Conservation (phyloP, 148 eudicot genomes). For the Amaranthus palmeri region DNA sequence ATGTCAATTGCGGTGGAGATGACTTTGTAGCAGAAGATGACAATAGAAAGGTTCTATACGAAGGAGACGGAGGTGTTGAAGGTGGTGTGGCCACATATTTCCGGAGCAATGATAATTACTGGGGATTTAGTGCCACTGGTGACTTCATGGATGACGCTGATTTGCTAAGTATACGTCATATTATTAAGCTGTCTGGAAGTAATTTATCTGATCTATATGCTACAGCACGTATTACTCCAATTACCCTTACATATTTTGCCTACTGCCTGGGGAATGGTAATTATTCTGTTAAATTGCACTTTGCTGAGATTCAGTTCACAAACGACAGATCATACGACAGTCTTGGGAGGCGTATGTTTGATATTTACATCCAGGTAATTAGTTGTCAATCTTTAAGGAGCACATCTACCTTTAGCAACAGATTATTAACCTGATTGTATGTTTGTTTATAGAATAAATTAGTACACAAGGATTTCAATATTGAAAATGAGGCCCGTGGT, state of each 20-base stretch:
- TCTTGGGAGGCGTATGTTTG: constrained; percentile 72
- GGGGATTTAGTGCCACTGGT: constrained; percentile 84
- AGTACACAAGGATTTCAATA: constrained; percentile 55
- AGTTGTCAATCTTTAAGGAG: background rate
- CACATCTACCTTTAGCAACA: background rate
- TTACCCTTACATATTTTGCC: constrained; percentile 58
- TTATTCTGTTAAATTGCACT: constrained; percentile 58
- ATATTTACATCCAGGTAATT: constrained; percentile 72
- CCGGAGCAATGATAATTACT: constrained; percentile 17
- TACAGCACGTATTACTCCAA: constrained; percentile 63
- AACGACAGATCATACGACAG: constrained; percentile 45
- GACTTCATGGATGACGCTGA: constrained; percentile 60
- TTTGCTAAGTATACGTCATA: constrained; percentile 25
- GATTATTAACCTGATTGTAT: constrained; percentile 5
- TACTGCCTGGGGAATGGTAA: constrained; percentile 68
- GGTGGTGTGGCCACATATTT: constrained; percentile 54
- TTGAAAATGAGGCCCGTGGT: constrained; percentile 57
- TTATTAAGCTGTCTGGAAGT: constrained; percentile 18
- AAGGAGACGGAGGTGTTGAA: constrained; percentile 54
- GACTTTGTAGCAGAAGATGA: constrained; percentile 33
- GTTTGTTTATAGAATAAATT: constrained; percentile 41
- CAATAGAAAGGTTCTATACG: constrained; percentile 34
- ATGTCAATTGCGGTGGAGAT: constrained; percentile 68
- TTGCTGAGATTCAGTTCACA: constrained; percentile 64
- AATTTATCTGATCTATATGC: constrained; percentile 25